Evolutionary conservation across 108 stramenopile genomes (phyloP).

Genomic region (Licmophora abbreviata): DNA sequence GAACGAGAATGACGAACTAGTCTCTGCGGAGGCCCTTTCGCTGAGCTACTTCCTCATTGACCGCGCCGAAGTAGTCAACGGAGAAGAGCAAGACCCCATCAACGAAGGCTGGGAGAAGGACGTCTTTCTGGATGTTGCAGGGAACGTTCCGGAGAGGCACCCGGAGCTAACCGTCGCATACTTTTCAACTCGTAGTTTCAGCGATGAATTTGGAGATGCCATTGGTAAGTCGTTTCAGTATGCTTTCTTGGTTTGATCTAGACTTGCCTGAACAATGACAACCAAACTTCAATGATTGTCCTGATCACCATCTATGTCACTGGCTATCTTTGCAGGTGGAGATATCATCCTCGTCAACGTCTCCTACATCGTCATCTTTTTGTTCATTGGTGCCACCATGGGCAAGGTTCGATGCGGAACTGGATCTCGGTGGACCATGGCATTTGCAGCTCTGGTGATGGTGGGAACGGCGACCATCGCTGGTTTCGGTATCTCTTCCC

Average conservation of each 20-base stretch:
- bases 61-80: slow-evolving; percentile 26
- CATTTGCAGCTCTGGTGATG: slow-evolving; percentile 30
- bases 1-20: slow-evolving; percentile 19
- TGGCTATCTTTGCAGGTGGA: too few species aligned
- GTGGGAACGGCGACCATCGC: slow-evolving; percentile 61
- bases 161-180: slow-evolving; percentile 20
- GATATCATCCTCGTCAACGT: slow-evolving; percentile 41
- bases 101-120: slow-evolving; percentile 48
- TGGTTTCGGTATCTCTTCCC: slow-evolving; percentile 59
- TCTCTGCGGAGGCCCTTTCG: slow-evolving; percentile 45
- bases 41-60: slow-evolving; percentile 52
- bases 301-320: too few species aligned
- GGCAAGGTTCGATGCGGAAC: slow-evolving; percentile 42
- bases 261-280: too few species aligned
- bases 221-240: too few species aligned
- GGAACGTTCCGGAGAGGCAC: slow-evolving; percentile 6
- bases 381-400: slow-evolving; percentile 46
- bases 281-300: too few species aligned
- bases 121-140: slow-evolving; percentile 22
- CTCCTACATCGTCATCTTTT: slow-evolving; percentile 42
- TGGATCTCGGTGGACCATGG: slow-evolving; percentile 52
- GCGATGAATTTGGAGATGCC: slow-evolving; percentile 71
- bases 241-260: too few species aligned
- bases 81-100: slow-evolving; percentile 26
- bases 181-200: slow-evolving; percentile 46